Evolutionary conservation across 768 basidiomycete species (phyloP).

Genomic region (Suillus subalutaceus): DNA sequence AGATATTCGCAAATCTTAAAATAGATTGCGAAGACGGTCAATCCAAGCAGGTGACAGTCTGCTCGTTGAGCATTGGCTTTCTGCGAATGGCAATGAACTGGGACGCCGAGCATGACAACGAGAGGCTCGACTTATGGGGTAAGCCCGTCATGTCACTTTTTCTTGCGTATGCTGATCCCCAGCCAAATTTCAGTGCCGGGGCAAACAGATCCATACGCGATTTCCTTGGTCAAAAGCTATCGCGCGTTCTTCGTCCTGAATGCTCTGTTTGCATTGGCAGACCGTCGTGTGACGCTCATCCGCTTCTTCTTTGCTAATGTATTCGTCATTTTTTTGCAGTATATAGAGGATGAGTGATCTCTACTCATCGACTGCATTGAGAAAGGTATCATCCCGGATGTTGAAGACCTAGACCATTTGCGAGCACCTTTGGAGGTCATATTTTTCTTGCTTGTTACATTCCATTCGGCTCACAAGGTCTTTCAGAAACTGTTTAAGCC

Average conservation of each 20-base stretch:
- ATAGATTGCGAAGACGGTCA: slow-evolving; percentile 1
- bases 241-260: slow-evolving; percentile 14
- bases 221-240: slow-evolving; percentile 21
- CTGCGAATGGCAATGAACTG: slow-evolving; percentile 2
- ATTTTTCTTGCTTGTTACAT: neutral
- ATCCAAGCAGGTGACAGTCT: neutral
- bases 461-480: neutral
- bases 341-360: slow-evolving; percentile 14
- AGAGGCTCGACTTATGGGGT: neutral
- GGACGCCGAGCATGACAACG: neutral
- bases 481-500: slow-evolving; percentile 9
- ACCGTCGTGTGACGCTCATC: slow-evolving; percentile 7
- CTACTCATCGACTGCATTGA: slow-evolving; percentile 10
- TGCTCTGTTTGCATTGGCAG: slow-evolving; percentile 14
- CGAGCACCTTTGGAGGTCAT: slow-evolving; percentile 11
- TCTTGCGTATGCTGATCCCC: neutral
- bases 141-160: neutral
- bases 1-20: neutral
- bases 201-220: slow-evolving; percentile 24
- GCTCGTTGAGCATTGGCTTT: neutral
- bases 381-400: slow-evolving; percentile 12
- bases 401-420: slow-evolving; percentile 8
- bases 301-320: slow-evolving; percentile 3
- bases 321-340: slow-evolving; percentile 8
- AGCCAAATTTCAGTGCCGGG: slow-evolving; percentile 15